Percentiles rank a stretch among this genome's conserved stretches.
Conservation (phyloP, 371 early-diverging fungal genomes). For the Dinochytrium kinnereticum region DNA sequence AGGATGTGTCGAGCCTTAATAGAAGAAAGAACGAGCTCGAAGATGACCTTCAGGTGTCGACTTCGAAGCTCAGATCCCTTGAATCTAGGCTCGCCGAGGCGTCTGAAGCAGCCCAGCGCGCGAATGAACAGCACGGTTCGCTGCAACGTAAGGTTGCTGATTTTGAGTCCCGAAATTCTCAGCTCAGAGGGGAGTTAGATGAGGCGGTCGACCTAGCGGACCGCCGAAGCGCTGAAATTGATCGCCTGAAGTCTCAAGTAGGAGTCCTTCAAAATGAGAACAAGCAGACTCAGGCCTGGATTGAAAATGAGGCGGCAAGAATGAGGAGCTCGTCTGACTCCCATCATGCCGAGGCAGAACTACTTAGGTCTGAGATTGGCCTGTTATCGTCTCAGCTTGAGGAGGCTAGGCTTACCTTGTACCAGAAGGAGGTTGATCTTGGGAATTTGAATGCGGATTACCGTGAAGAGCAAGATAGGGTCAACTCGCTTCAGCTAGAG, state of each 20-base stretch:
- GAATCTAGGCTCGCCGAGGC: neutral
- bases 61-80: neutral
- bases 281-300: neutral
- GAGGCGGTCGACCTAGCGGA: conserved; percentile 22
- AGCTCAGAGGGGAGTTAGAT: conserved; percentile 20
- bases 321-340: neutral
- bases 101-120: neutral
- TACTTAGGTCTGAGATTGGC: neutral
- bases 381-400: neutral
- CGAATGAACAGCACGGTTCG: too few relatives aligned
- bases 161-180: neutral
- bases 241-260: neutral
- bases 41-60: neutral
- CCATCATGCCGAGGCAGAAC: neutral
- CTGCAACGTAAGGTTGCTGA: conserved; percentile 12
- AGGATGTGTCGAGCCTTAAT: neutral
- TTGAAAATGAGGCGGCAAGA: neutral
- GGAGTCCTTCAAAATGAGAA: neutral
- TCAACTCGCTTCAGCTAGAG: conserved; percentile 1
- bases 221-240: neutral
- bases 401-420: neutral
- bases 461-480: conserved; percentile 21
- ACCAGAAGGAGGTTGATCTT: neutral
- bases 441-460: neutral
- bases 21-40: neutral